Conservation (phyloP, 2,329 filamentous ascomycete genomes). For the Phaeosphaeria sp. region DNA sequence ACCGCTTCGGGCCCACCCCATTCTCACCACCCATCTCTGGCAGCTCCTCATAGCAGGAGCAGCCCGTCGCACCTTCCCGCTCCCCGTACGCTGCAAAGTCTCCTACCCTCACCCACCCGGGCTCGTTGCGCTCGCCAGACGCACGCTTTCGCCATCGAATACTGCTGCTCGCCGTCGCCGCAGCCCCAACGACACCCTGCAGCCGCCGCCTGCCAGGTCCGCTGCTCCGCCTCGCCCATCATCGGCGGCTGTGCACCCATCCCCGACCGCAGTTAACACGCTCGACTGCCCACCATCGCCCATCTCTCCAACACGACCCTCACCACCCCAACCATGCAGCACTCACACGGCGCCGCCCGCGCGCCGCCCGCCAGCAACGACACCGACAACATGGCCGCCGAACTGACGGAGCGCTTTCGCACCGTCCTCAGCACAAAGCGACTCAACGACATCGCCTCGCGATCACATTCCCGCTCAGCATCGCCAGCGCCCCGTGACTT, state of each 20-base stretch:
- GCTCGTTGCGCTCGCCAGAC: slow-evolving; percentile 5
- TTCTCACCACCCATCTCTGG: slow-evolving; percentile 2
- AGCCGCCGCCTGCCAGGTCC: neutral
- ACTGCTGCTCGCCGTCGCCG: slow-evolving; percentile 2
- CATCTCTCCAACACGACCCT: neutral
- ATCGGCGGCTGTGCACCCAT: slow-evolving; percentile 9
- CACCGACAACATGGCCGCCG: slow-evolving; percentile 64
- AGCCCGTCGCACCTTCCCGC: slow-evolving; percentile 3
- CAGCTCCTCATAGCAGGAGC: neutral
- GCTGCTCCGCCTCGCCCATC: slow-evolving; percentile 9
- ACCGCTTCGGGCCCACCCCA: neutral
- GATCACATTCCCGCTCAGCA: slow-evolving; percentile 64
- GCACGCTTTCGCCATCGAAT: neutral
- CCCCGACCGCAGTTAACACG: slow-evolving; percentile 4
- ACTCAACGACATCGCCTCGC: slow-evolving; percentile 77
- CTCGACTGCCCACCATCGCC: neutral
- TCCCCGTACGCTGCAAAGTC: slow-evolving; percentile 1
- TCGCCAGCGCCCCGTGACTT: slow-evolving; percentile 63
- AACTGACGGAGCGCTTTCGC: slow-evolving; percentile 84
- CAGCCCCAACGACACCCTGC: slow-evolving; percentile 1
- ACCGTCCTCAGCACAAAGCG: slow-evolving; percentile 84
- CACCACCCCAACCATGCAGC: slow-evolving; percentile 45
- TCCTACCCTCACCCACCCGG: neutral
- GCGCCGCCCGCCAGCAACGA: slow-evolving; percentile 31
- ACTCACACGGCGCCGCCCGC: slow-evolving; percentile 39